phyloP scores from a whole-genome alignment of 2,329 filamentous ascomycete species.

The Colletotrichum chrysophilum region DNA sequence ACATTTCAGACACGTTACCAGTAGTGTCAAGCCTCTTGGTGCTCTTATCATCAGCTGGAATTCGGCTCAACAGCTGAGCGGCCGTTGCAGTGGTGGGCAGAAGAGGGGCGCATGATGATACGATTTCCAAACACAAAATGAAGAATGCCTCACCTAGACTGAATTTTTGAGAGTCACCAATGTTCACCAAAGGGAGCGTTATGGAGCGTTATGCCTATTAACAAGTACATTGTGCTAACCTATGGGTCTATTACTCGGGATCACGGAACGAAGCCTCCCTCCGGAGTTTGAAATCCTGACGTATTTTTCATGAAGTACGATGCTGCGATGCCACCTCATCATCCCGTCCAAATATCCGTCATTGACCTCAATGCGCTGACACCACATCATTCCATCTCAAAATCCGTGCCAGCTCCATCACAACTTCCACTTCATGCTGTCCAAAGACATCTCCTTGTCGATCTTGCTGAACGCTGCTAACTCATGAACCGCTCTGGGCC shows the following conservation, averaged over 20 bases:
- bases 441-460: neutral
- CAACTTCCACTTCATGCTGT: neutral
- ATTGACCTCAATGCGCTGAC: neutral
- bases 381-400: neutral
- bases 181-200: too few relatives aligned
- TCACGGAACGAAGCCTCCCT: neutral
- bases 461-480: neutral
- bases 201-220: neutral
- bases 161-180: too few relatives aligned
- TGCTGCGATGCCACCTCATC: neutral
- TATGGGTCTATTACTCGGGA: neutral
- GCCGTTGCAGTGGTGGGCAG: too few relatives aligned
- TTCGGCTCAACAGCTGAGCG: too few relatives aligned
- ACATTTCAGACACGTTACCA: too few relatives aligned
- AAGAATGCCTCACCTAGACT: too few relatives aligned
- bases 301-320: neutral
- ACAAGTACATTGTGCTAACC: neutral
- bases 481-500: too few relatives aligned
- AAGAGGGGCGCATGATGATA: too few relatives aligned
- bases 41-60: too few relatives aligned
- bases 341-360: neutral
- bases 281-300: neutral
- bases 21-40: too few relatives aligned
- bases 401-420: neutral
- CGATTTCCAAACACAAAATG: too few relatives aligned